Base-by-base conservation (phyloP, 805 yeast genomes). In the Tetrapisispora taiwanensis region DNA sequence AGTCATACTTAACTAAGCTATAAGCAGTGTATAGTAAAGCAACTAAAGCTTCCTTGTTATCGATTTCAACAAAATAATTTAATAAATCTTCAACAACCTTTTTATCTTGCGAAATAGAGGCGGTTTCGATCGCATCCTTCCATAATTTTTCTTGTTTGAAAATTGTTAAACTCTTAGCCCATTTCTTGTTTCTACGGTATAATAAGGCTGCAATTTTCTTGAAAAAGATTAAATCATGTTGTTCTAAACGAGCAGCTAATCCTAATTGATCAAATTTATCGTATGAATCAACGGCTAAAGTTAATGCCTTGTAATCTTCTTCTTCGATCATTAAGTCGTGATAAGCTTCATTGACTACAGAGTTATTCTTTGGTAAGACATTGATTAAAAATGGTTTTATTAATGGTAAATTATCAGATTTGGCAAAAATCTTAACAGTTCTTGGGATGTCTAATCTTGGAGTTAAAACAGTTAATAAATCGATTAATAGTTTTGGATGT, bases 291-390 rank as follows among this genome's bases (percentile, higher is more conserved):
- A 90, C 88, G 26, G 89, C 84, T 49, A 81, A 80, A 54, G 85
- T 78, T 63, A 92, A 74, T 17, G 96, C 81, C 67, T 87, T 85
- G 73, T 90, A 79, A 65, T 92, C 97, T 66, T 88, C 94, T 68
- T 92, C 97, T 70, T 92, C 98, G 52, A 92, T 87, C 69, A 92
- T 75, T 58, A 92, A 68, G 58, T 89, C 95, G 62, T 92, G 97
- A 69, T 90, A 90, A 13, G 97, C 97, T 57, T 82, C 80, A 68
- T 92, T 92, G 36, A 92, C 97, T 48, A 88, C 80, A 14, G 90
- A 78, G 61, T 84, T 80, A 71, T 92, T 92, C 73, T 87, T 89
- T 41, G 79, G 84, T 66, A 89, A 78, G 13, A 92, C 96, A 35
- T 90, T 84, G 47, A 89, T 84, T 65, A 92, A 75, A 72, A 92